A percentile compares a stretch with the other conserved stretches of the same genome.
These are phyloP conservation scores for Auriscalpium orientale DNA, from an alignment of 768 basidiomycete genomes.

Conservation along the genomic window DNA sequence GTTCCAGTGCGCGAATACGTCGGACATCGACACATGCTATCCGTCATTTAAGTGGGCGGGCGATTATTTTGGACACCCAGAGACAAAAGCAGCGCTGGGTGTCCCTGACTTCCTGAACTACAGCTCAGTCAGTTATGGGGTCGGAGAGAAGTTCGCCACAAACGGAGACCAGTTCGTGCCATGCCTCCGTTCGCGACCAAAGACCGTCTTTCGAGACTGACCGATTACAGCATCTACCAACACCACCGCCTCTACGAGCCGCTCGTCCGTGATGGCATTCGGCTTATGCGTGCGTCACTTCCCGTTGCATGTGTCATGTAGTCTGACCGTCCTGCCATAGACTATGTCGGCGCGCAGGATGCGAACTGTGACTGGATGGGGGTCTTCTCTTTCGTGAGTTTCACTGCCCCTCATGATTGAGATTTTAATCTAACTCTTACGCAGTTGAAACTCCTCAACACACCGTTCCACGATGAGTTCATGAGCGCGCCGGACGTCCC, in stretches of 20 bases:
- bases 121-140: background rate
- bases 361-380: background rate
- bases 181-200: no score
- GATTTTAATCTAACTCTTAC: background rate
- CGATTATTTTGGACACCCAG: background rate
- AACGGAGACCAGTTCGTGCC: no score
- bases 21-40: background rate
- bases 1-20: background rate
- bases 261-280: conserved; percentile 17
- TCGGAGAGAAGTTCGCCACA: background rate
- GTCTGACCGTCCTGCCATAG: conserved; percentile 19
- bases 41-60: background rate
- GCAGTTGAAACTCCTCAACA: background rate
- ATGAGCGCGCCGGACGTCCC: conserved; percentile 20
- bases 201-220: no score
- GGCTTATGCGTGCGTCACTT: conserved; percentile 23
- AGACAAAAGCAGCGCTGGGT: background rate
- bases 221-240: background rate
- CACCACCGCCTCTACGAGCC: background rate
- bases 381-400: background rate
- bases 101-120: background rate
- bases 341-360: background rate
- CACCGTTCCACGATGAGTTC: conserved; percentile 22
- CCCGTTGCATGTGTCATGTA: background rate
- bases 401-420: background rate